Evolutionary conservation across 2,329 filamentous ascomycete genomes (phyloP).

Genomic region (Beauveria medogensis): DNA sequence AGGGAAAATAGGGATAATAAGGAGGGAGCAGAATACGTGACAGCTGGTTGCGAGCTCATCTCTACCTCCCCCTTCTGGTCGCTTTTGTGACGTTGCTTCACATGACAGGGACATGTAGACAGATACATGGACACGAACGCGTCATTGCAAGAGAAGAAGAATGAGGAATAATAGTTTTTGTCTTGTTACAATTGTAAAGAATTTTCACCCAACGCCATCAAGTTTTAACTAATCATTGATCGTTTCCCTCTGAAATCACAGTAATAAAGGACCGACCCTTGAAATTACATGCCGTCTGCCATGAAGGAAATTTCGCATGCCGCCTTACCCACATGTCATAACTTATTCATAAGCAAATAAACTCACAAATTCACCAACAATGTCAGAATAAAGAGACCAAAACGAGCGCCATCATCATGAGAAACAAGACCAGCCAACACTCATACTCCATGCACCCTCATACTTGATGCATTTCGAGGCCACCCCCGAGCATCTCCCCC

Average conservation of each 20-base stretch:
- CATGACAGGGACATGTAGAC: neutral
- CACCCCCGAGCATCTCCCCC: too few relatives aligned
- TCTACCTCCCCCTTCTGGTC: neutral
- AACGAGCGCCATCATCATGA: neutral
- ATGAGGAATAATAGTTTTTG: constrained; percentile 10
- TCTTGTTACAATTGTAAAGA: constrained; percentile 10
- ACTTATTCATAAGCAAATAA: neutral
- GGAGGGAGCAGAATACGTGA: neutral
- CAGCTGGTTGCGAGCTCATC: neutral
- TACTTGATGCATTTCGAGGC: too few relatives aligned
- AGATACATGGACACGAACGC: neutral
- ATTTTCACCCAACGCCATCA: neutral
- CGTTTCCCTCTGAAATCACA: neutral
- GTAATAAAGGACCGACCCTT: neutral
- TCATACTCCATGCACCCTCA: constrained; percentile 5
- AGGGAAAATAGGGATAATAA: neutral
- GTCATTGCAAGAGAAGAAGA: constrained; percentile 6
- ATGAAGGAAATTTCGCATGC: neutral
- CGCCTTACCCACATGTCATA: neutral
- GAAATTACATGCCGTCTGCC: neutral
- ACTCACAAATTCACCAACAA: neutral
- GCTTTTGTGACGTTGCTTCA: neutral
- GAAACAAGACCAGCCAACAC: neutral
- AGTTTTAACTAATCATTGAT: neutral
- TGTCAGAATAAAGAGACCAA: neutral